phyloP scores from a whole-genome alignment of 371 early-diverging fungal species.

The Cokeromyces recurvatus region DNA sequence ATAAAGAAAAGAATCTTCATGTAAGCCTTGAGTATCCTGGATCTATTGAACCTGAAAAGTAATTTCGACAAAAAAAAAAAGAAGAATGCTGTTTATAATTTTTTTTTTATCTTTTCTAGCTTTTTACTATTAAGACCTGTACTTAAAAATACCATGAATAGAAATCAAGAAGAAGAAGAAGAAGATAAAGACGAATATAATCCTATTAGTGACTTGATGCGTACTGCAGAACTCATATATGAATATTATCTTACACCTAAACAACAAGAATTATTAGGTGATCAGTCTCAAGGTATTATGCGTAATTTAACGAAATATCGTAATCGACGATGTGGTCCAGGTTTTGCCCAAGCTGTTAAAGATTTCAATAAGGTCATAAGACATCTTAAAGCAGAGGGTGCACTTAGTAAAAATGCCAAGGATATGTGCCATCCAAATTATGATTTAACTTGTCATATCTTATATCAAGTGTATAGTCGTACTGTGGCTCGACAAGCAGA shows the following conservation, averaged over 20 bases:
- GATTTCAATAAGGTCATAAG: conserved; percentile 68
- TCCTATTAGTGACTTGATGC: conserved; percentile 74
- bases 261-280: conserved; percentile 55
- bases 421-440: conserved; percentile 47
- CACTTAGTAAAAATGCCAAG: conserved; percentile 36
- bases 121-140: conserved; percentile 40
- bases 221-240: conserved; percentile 64
- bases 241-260: conserved; percentile 54
- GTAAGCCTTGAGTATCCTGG: conserved; percentile 27
- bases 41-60: conserved; percentile 22
- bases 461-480: conserved; percentile 87
- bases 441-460: conserved; percentile 76
- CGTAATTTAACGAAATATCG: conserved; percentile 77
- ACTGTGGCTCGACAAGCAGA: conserved; percentile 84
- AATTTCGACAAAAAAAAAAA: too few relatives aligned
- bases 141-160: conserved; percentile 18
- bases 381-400: conserved; percentile 30
- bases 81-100: too few relatives aligned
- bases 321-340: conserved; percentile 65
- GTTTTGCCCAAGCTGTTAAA: conserved; percentile 63
- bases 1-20: conserved; percentile 7
- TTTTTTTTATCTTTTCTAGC: conserved; percentile 6
- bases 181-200: conserved; percentile 75
- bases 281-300: conserved; percentile 65
- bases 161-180: conserved; percentile 25